Conservation (phyloP, 495 filamentous ascomycete genomes). For the Penicillium subrubescens region DNA sequence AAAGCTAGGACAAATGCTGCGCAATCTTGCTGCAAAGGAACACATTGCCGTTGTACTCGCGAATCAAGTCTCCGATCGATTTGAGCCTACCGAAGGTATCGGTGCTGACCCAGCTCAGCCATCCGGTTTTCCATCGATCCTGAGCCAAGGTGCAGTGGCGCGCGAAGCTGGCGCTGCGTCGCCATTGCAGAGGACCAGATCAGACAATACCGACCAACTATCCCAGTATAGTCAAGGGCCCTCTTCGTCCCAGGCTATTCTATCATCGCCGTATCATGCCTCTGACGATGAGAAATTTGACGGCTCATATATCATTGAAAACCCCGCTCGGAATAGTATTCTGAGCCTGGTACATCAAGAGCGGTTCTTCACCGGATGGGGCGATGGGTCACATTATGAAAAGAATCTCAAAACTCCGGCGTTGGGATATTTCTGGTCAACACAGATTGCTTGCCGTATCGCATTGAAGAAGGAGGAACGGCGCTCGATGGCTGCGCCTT, state of each 20-base stretch:
- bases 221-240: conserved; percentile 19
- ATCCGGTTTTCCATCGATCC: conserved; percentile 17
- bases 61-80: conserved; percentile 95
- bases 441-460: conserved; percentile 79
- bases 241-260: conserved; percentile 32
- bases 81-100: conserved; percentile 43
- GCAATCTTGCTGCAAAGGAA: conserved; percentile 70
- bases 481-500: not conserved
- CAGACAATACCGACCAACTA: conserved; percentile 18
- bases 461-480: conserved; percentile 66
- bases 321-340: conserved; percentile 45
- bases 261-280: conserved; percentile 33
- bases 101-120: conserved; percentile 7
- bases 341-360: conserved; percentile 86
- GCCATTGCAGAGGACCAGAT: conserved; percentile 23
- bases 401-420: conserved; percentile 73
- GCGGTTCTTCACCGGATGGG: conserved; percentile 94
- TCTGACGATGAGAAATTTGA: conserved; percentile 44
- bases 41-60: conserved; percentile 84
- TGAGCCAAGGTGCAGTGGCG: conserved; percentile 17
- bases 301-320: conserved; percentile 43
- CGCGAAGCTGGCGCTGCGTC: conserved; percentile 25
- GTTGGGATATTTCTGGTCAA: conserved; percentile 87
- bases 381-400: conserved; percentile 48
- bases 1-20: conserved; percentile 72